Evolutionary conservation across 768 basidiomycete species (phyloP), one percentile per base, ranked within the genome.

Genomic region (Gymnopilus junonius): DNA sequence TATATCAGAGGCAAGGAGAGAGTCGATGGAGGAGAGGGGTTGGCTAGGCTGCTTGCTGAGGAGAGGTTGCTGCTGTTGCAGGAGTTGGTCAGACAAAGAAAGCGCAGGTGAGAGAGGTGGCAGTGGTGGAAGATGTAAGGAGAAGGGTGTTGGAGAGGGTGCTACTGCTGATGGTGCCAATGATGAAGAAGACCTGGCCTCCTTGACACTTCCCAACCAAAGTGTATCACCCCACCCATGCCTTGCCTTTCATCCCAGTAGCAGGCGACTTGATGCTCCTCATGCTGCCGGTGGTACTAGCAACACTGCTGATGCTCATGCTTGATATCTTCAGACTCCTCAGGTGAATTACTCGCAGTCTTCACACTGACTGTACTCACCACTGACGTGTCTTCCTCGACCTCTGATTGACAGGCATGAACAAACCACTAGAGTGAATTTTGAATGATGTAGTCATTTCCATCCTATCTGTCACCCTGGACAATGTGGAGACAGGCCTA

Each of bases 201-300:
- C 17, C 40, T n/a, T n/a, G n/a, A n/a, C 25, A 27, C 50, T 51
- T 4, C 67, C 63, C 1, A 76, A 76, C 23, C 77, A 80, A 55
- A 84, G 81, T 0, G 83, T 84, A 60, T 85, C 83, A 29, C 75
- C 75, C 56, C 82, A 86, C 39, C 75, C 77, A 4, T 27, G 20
- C 15, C 50, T 65, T 3, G 70, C 60, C 7, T 29, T 50, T 67
- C 39, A 65, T 48, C 46, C 62, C 68, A 43, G 64, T 39, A 40
- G 67, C 70, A 34, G 71, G 71, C 17, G 71, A 71, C 31, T 32
- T 50, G 3, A 50, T 27, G 12, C 50, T 32, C 40, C 40, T 42
- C 2, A 51, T 60, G 58, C 69, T 72, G 74, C n/a, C n/a, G n/a
- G n/a, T n/a, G n/a, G n/a, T n/a, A n/a, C n/a, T n/a, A n/a, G n/a